Base-by-base conservation (phyloP, 2,329 filamentous ascomycete species). In the Reticulascus tulasneorum region DNA sequence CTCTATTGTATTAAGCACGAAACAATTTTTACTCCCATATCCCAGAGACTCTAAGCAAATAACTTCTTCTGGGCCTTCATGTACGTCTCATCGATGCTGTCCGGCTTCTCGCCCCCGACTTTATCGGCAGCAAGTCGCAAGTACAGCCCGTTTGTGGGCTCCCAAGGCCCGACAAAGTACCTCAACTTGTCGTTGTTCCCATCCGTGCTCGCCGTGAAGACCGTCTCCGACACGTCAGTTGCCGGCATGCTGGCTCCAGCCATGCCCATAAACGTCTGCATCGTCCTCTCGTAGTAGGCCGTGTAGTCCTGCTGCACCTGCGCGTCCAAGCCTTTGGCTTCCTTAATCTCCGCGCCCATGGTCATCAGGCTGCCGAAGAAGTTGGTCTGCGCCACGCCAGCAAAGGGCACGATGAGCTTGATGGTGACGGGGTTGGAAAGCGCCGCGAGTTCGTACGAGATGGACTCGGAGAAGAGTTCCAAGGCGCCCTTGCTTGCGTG, bases 331-430 rank as follows among this genome's bases (percentile, higher is more conserved):
- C n/a, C n/a, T n/a, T n/a, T n/a, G n/a, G n/a, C n/a, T n/a, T n/a
- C n/a, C n/a, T n/a, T n/a, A n/a, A n/a, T n/a, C n/a, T n/a, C n/a
- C n/a, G n/a, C n/a, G n/a, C n/a, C n/a, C n/a, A n/a, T n/a, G 9
- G 23, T 9, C 9, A 24, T 9, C 23, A 24, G 9, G 12, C 12
- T 32, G 12, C 11, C 9, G 12, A 21, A 8, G 18, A 32, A 32
- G 7, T 33, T 21, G 9, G 24, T 30, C 19, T n/a, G 13, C 9
- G 10, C 16, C 7, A 29, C 21, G 15, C 24, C 23, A 20, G 16
- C 23, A 12, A 29, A 13, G 23, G 15, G 23, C 9, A 34, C 31
- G 20, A 32, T n/a, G 18, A 37, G 31, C 28, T 28, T 22, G 23
- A 16, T 8, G 9, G 12, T n/a, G 7, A 26, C 13, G 9, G 29